Evolutionary conservation across 495 filamentous ascomycete species (phyloP).

Genomic region (Penicillium daleae): DNA sequence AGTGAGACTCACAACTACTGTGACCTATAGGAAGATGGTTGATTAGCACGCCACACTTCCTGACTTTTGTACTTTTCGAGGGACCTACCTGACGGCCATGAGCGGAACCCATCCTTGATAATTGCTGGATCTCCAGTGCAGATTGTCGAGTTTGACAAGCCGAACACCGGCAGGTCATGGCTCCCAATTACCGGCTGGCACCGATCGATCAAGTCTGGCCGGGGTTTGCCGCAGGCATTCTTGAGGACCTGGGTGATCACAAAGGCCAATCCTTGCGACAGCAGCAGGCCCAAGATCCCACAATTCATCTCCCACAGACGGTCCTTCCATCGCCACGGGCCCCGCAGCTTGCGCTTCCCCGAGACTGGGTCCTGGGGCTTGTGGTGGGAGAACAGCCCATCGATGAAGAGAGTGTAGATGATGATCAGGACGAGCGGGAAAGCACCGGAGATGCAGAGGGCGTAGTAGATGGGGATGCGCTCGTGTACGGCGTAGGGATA

Average conservation of each 20-base stretch:
- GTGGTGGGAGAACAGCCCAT: slow-evolving; percentile 70
- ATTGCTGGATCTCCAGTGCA: slow-evolving; percentile 66
- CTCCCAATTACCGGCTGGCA: slow-evolving; percentile 57
- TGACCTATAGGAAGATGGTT: slow-evolving; percentile 36
- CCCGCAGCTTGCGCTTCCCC: slow-evolving; percentile 58
- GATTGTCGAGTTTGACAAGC: slow-evolving; percentile 67
- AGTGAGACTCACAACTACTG: slow-evolving; percentile 53
- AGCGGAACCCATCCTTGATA: slow-evolving; percentile 86
- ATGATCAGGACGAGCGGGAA: slow-evolving; percentile 69
- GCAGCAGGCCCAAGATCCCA: slow-evolving; percentile 72
- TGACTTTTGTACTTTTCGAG: not conserved
- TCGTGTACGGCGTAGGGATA: slow-evolving; percentile 78
- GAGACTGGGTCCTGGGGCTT: slow-evolving; percentile 45
- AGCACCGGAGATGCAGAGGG: slow-evolving; percentile 58
- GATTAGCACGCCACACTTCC: not conserved
- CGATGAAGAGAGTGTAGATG: slow-evolving; percentile 71
- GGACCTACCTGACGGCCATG: slow-evolving; percentile 72
- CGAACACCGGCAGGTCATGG: slow-evolving; percentile 42
- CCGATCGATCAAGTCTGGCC: slow-evolving; percentile 77
- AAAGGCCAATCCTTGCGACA: slow-evolving; percentile 70
- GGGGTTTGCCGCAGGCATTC: slow-evolving; percentile 83
- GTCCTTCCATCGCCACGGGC: slow-evolving; percentile 68
- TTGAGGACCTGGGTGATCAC: slow-evolving; percentile 83
- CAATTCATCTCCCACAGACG: slow-evolving; percentile 83
- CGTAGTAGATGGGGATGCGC: slow-evolving; percentile 64